These are phyloP conservation scores for Paecilomyces sp. DNA, from an alignment of 2,329 filamentous ascomycete genomes.

Conservation along the genomic window DNA sequence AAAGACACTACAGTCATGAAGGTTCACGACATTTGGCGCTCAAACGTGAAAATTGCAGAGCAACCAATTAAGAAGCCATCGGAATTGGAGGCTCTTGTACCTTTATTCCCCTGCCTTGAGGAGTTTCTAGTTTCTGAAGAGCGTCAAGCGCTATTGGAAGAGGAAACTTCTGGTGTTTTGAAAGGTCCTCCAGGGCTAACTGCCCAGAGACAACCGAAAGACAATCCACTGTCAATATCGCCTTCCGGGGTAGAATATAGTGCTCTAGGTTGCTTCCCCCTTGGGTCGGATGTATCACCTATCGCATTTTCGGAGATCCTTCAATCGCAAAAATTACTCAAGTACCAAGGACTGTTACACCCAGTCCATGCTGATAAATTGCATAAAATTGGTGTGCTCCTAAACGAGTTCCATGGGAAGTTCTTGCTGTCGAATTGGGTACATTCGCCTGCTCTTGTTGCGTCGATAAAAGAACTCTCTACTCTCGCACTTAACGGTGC, in stretches of 20 bases:
- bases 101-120: slow-evolving; percentile 19
- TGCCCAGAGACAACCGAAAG: slow-evolving; percentile 21
- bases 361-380: slow-evolving; percentile 27
- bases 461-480: slow-evolving; percentile 23
- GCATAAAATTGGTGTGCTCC: slow-evolving; percentile 23
- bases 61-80: slow-evolving; percentile 7
- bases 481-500: slow-evolving; percentile 18
- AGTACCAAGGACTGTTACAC: slow-evolving; percentile 34
- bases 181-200: slow-evolving; percentile 27
- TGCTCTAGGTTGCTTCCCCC: slow-evolving; percentile 40
- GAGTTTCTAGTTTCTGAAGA: slow-evolving; percentile 19
- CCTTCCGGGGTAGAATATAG: slow-evolving; percentile 29
- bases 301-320: slow-evolving; percentile 40
- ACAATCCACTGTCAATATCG: slow-evolving; percentile 32
- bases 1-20: slow-evolving; percentile 40
- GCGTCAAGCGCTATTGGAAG: slow-evolving; percentile 3
- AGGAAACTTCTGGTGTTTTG: slow-evolving; percentile 7
- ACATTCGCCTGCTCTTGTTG: slow-evolving; percentile 13
- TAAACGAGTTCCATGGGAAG: slow-evolving; percentile 23
- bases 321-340: slow-evolving; percentile 37
- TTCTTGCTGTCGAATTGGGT: slow-evolving; percentile 13
- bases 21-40: slow-evolving; percentile 35
- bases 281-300: slow-evolving; percentile 35
- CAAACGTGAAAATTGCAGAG: slow-evolving; percentile 18
- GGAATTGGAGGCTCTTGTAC: slow-evolving; percentile 20